Evolutionary conservation across 768 basidiomycete species (phyloP).

Genomic region (Pleurotus cornucopiae): DNA sequence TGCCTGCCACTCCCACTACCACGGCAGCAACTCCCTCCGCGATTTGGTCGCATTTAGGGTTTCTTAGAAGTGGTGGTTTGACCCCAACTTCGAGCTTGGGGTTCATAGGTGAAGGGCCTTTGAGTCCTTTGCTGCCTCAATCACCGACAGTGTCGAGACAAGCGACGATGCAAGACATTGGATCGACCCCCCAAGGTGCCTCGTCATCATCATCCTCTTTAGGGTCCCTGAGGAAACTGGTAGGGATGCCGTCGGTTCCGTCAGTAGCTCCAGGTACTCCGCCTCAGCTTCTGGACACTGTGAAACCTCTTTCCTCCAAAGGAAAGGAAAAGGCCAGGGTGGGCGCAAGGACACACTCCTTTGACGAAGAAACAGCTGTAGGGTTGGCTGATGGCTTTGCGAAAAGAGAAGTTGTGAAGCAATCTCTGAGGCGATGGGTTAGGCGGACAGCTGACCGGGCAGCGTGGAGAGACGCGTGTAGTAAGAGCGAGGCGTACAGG

Average conservation of each 20-base stretch:
- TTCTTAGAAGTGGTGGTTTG: slow-evolving; percentile 26
- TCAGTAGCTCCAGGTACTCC: not conserved
- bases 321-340: slow-evolving; percentile 7
- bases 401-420: slow-evolving; percentile 34
- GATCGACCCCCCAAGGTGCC: not conserved
- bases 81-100: slow-evolving; percentile 17
- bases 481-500: slow-evolving; percentile 57
- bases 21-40: slow-evolving; percentile 14
- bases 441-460: slow-evolving; percentile 37
- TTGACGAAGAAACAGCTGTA: slow-evolving; percentile 25
- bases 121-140: slow-evolving; percentile 40
- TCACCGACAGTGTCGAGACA: slow-evolving; percentile 26
- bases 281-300: not conserved
- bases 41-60: slow-evolving; percentile 26
- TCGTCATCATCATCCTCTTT: not conserved
- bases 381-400: slow-evolving; percentile 41
- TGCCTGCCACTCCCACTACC: slow-evolving; percentile 41
- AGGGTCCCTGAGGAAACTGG: not conserved
- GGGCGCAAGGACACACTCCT: not conserved
- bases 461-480: slow-evolving; percentile 60
- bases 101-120: slow-evolving; percentile 22
- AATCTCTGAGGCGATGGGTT: slow-evolving; percentile 43
- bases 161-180: slow-evolving; percentile 6
- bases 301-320: not conserved
- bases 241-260: not conserved